These are phyloP conservation scores for Trypanosoma rangeli DNA, from an alignment of 208 protist species.

Conservation along the genomic window DNA sequence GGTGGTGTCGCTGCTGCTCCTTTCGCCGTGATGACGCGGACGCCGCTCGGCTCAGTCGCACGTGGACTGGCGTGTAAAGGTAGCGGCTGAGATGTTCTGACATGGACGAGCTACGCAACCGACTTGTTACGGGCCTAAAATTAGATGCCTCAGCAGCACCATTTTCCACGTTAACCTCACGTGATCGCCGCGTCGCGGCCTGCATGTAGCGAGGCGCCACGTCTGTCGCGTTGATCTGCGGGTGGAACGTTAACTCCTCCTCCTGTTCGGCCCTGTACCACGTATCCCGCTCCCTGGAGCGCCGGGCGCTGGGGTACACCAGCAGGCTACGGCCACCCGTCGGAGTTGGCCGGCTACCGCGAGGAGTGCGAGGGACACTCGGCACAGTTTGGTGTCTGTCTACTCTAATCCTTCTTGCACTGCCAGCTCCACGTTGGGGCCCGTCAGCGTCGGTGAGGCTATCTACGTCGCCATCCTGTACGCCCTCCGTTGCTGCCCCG, in stretches of 20 bases:
- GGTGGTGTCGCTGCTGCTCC: not conserved
- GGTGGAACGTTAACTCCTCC: constrained; percentile 19
- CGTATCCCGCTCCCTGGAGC: not conserved
- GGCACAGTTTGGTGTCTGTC: not conserved
- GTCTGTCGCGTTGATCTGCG: constrained; percentile 11
- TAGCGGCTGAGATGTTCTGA: constrained; percentile 10
- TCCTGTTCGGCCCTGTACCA: not conserved
- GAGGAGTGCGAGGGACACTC: not conserved
- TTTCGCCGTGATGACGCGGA: not conserved
- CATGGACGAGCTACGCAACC: not conserved
- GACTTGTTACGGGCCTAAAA: constrained; percentile 12
- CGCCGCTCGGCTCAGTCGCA: not conserved
- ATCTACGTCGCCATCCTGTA: not conserved
- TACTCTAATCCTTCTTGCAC: constrained; percentile 7
- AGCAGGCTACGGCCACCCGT: not conserved
- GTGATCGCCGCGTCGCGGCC: not conserved
- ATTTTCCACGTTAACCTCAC: not conserved
- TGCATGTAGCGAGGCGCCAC: constrained; percentile 13
- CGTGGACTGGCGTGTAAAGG: not conserved
- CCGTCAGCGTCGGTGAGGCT: not conserved
- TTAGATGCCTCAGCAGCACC: not conserved
- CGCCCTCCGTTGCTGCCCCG: not conserved
- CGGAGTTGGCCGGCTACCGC: not conserved
- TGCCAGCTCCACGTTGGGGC: not conserved
- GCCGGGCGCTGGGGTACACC: constrained; percentile 1